Base-by-base conservation (phyloP, 164 flowering plant species). In the Berberis thunbergii region DNA sequence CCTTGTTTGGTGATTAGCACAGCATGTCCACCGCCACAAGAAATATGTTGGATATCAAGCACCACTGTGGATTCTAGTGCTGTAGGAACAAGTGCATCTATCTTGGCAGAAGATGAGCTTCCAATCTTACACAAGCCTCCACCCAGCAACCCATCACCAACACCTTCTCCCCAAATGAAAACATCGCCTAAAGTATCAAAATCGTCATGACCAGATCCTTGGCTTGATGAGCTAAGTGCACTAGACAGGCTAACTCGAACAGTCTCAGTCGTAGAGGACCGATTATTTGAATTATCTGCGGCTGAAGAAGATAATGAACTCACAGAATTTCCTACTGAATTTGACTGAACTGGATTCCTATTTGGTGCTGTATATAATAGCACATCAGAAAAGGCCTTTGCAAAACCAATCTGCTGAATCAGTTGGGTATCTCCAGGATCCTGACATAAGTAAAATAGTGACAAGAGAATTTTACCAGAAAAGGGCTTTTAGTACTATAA, bases 141-240 rank as follows among this genome's bases (percentile, higher is more conserved):
- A 67, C 95, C 93, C 66, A 88, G 66, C 10, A 81, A 49, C 53
- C 91, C 98, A 59, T 78, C 80, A 12, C 84, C 83, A 64, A 78
- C 73, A 50, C 86, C 84, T 79, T 94, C 91, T 62, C 97, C 98
- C 96, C 97, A 94, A 7, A 88, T 73, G 74, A 79, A 84, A 74
- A 86, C 95, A 79, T 91, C 98, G 57, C 96, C 96, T 45, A 88
- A 66, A 62, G 83, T 75, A 66, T 89, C 94, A 77, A 88, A 83
- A 68, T 88, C 93, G 56, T 89, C 97, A 58, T 65, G 78, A 64
- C 60, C 67, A 59, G 98, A 93, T 54, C 93, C 90, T 54, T 86
- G 97, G 74, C 96, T 93, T n/a, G 97, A 89, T 60, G 91, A 86
- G 69, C 98, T 93, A 26, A 86, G 78, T 41, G 83, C 91, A 81